Percentiles rank a stretch among this genome's conserved stretches.
Evolutionary conservation across 2,329 filamentous ascomycete genomes (phyloP).

Genomic region (Alternaria arbusti): DNA sequence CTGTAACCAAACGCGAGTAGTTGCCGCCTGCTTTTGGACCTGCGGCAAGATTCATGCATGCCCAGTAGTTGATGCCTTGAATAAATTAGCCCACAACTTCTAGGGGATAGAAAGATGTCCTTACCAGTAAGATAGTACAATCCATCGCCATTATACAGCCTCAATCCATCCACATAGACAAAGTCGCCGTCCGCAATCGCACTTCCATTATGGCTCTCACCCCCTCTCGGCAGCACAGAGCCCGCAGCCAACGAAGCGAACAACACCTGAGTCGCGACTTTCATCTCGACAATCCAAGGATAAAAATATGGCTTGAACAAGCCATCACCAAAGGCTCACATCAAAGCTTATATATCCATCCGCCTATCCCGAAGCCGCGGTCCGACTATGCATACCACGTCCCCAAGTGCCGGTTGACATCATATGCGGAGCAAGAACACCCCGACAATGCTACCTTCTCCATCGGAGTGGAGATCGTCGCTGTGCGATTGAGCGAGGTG

Average conservation of each 20-base stretch:
- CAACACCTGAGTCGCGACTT: slow-evolving; percentile 10
- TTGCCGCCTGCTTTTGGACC: slow-evolving; percentile 45
- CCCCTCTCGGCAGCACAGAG: slow-evolving; percentile 9
- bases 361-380: slow-evolving; percentile 1
- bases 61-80: slow-evolving; percentile 50
- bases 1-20: slow-evolving; percentile 45
- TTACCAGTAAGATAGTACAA: slow-evolving; percentile 46
- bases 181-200: slow-evolving; percentile 42
- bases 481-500: neutral
- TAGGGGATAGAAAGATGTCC: too few relatives aligned
- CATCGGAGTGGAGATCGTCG: slow-evolving; percentile 1
- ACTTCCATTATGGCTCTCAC: slow-evolving; percentile 4
- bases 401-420: slow-evolving; percentile 2
- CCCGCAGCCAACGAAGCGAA: slow-evolving; percentile 20
- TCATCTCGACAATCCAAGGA: slow-evolving; percentile 14
- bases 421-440: slow-evolving; percentile 10
- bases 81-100: neutral
- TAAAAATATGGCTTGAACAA: neutral
- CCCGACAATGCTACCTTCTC: neutral
- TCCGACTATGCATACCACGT: neutral
- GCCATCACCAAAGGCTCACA: neutral
- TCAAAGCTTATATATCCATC: slow-evolving; percentile 14
- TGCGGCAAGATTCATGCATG: slow-evolving; percentile 50
- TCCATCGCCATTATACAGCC: slow-evolving; percentile 44
- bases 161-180: slow-evolving; percentile 43